Evolutionary conservation across 495 filamentous ascomycete genomes (phyloP).

Genomic region (Neurospora pannonica): DNA sequence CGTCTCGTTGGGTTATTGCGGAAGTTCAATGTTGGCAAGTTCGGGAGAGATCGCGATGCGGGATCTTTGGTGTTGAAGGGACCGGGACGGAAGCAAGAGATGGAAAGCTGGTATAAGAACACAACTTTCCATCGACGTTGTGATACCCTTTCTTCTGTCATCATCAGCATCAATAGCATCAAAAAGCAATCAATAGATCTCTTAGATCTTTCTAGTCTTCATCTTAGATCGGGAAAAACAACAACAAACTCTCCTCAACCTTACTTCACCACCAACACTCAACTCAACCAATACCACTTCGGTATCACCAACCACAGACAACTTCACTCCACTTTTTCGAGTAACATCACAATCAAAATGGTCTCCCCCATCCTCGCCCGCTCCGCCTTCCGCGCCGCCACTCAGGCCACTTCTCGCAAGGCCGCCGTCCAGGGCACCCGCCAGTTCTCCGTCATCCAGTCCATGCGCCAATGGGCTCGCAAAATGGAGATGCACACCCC

Average conservation of each 20-base stretch:
- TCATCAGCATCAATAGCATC: constrained; percentile 3
- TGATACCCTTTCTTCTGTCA: constrained; percentile 1
- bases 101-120: constrained; percentile 6
- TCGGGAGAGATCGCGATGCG: background rate
- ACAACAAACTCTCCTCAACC: background rate
- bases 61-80: background rate
- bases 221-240: too few relatives aligned
- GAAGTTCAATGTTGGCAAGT: background rate
- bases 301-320: background rate
- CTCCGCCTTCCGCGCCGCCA: constrained; percentile 15
- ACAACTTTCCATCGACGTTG: background rate
- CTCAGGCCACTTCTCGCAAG: background rate
- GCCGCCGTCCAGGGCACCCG: constrained; percentile 2
- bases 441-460: constrained; percentile 19
- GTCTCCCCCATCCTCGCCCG: constrained; percentile 19
- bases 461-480: constrained; percentile 19
- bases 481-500: constrained; percentile 23
- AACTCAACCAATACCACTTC: background rate
- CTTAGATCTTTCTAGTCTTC: background rate
- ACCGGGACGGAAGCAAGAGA: background rate
- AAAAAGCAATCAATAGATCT: constrained; percentile 2
- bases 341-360: constrained; percentile 2
- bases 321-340: background rate
- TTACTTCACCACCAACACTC: constrained; percentile 2
- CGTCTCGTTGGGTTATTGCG: background rate